phyloP scores from a whole-genome alignment of 352 stramenopile species.

The Phytophthora foliorum region DNA sequence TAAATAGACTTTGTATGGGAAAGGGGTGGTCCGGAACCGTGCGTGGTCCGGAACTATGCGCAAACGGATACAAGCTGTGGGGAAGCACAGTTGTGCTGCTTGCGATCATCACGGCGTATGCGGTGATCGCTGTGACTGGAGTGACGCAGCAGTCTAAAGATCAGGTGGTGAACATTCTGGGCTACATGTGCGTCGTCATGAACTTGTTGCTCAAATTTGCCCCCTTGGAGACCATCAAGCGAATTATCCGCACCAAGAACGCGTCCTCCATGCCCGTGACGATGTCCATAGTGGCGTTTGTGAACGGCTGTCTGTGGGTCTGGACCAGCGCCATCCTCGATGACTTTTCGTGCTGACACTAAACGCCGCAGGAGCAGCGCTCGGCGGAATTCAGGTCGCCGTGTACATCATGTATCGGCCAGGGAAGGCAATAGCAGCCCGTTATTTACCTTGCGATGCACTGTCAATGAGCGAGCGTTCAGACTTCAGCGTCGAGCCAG shows the following conservation, averaged over 20 bases:
- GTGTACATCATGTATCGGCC: conserved; percentile 20
- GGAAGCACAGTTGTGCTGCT: not conserved
- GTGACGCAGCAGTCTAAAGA: conserved; percentile 22
- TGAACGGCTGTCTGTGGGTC: conserved; percentile 24
- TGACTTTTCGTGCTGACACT: conserved; percentile 27
- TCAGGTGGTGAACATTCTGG: conserved; percentile 20
- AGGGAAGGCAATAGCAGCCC: too few relatives aligned
- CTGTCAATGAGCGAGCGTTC: too few relatives aligned
- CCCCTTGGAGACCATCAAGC: conserved; percentile 26
- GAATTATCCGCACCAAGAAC: conserved; percentile 15
- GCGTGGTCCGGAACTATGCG: too few relatives aligned
- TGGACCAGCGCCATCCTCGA: conserved; percentile 11
- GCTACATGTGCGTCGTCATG: conserved; percentile 21
- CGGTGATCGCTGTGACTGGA: conserved; percentile 3
- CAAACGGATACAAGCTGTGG: conserved; percentile 26
- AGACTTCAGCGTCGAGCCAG: too few relatives aligned
- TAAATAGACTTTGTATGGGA: too few relatives aligned
- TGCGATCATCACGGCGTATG: conserved; percentile 11
- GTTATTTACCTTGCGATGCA: too few relatives aligned
- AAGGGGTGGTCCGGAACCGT: too few relatives aligned
- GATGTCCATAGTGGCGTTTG: conserved; percentile 19
- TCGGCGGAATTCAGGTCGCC: conserved; percentile 31
- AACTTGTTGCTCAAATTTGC: conserved; percentile 24
- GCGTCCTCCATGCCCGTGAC: conserved; percentile 18
- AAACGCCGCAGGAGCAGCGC: conserved; percentile 30